These are phyloP conservation scores for Colletotrichum incanum DNA, from an alignment of 2,329 filamentous ascomycete genomes.

Conservation along the genomic window DNA sequence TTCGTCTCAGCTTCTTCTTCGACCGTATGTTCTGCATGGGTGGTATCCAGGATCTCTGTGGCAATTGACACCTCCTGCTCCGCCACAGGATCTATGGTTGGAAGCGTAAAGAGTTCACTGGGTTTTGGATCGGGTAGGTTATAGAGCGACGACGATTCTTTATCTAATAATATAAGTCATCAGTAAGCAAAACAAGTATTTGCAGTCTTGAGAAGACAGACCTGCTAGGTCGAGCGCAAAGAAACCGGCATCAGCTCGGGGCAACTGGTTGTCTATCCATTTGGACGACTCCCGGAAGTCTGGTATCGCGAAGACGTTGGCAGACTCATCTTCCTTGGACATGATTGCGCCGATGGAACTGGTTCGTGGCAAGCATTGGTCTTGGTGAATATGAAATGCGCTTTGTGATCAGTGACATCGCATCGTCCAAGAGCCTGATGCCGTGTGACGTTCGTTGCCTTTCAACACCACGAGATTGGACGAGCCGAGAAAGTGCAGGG, in stretches of 20 bases:
- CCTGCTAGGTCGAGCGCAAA: constrained; percentile 60
- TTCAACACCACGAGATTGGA: neutral
- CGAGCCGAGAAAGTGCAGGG: constrained; percentile 4
- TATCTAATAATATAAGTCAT: neutral
- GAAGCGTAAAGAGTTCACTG: constrained; percentile 63
- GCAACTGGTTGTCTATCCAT: constrained; percentile 58
- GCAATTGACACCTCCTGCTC: constrained; percentile 44
- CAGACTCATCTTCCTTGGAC: constrained; percentile 60
- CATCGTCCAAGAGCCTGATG: constrained; percentile 9
- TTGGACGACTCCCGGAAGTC: constrained; percentile 72
- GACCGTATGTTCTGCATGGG: constrained; percentile 46
- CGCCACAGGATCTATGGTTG: constrained; percentile 35
- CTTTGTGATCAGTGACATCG: constrained; percentile 20
- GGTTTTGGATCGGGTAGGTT: constrained; percentile 36
- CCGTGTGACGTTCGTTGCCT: neutral
- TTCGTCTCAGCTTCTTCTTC: neutral
- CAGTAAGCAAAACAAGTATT: neutral
- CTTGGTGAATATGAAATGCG: neutral
- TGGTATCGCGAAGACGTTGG: constrained; percentile 75
- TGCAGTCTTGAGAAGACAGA: constrained; percentile 48
- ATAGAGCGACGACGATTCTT: constrained; percentile 37
- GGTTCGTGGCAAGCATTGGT: constrained; percentile 8
- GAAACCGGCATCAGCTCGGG: constrained; percentile 53
- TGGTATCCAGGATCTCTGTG: neutral
- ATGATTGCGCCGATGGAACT: constrained; percentile 48